phyloP scores from a whole-genome alignment of 2,329 filamentous ascomycete species.

The Verticillium albo-atrum region DNA sequence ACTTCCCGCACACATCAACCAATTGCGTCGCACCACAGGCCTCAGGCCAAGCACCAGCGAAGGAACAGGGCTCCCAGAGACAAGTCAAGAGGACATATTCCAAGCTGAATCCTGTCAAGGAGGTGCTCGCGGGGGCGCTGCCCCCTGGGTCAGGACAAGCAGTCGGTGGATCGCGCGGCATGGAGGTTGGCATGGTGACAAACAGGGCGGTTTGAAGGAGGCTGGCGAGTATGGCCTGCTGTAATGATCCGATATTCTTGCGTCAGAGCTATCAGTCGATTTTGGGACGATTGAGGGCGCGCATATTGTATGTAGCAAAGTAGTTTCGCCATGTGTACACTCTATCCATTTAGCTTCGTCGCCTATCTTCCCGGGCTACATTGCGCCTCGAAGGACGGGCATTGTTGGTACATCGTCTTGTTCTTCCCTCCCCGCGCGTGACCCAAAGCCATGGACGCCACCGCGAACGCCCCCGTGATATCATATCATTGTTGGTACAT shows the following conservation, averaged over 20 bases:
- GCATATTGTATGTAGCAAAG: neutral
- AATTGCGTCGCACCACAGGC: neutral
- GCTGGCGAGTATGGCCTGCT: too few relatives aligned
- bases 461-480: constrained; percentile 11
- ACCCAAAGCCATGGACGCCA: constrained; percentile 1
- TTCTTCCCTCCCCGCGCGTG: neutral
- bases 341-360: neutral
- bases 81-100: neutral
- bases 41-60: neutral
- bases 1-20: neutral
- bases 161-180: too few relatives aligned
- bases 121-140: neutral
- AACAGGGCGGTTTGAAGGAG: too few relatives aligned
- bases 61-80: neutral
- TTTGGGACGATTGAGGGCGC: neutral
- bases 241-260: too few relatives aligned
- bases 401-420: neutral
- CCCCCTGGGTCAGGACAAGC: too few relatives aligned
- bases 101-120: neutral
- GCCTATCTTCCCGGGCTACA: neutral
- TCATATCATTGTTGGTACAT: constrained; percentile 14
- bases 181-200: too few relatives aligned
- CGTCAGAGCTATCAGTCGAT: neutral
- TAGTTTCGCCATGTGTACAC: neutral
- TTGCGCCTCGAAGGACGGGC: neutral